Conservation (phyloP, 225 moss, liverwort and hornwort species). For the Lunularia cruciata region DNA sequence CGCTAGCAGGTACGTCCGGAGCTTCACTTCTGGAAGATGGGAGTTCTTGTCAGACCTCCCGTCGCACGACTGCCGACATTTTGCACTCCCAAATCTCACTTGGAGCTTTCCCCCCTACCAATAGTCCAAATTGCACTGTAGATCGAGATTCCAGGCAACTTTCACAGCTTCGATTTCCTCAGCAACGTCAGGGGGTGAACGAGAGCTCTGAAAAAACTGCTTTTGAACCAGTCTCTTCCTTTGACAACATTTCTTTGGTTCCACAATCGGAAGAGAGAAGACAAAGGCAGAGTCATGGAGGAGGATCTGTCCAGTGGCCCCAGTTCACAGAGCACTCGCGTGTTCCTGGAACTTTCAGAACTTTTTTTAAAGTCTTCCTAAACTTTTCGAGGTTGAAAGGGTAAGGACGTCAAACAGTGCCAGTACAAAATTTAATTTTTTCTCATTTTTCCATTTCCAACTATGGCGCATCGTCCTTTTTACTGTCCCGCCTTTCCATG, state of each 20-base stretch:
- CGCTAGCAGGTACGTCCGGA: constrained; percentile 6
- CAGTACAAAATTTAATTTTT: too few species aligned
- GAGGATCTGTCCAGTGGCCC: constrained; percentile 32
- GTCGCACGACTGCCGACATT: not conserved
- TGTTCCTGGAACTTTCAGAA: constrained; percentile 27
- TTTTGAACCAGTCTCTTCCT: constrained; percentile 19
- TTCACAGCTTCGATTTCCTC: constrained; percentile 21
- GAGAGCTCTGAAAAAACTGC: constrained; percentile 18
- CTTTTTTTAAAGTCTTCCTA: constrained; percentile 20
- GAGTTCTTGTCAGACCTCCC: not conserved
- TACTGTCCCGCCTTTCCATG: not conserved
- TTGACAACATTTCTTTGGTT: constrained; percentile 7
- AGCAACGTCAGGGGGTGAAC: constrained; percentile 19
- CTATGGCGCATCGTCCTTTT: not conserved
- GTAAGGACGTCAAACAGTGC: not conserved
- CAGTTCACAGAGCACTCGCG: constrained; percentile 20
- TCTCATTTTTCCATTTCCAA: not conserved
- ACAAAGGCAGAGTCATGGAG: constrained; percentile 17
- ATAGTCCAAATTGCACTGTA: constrained; percentile 25
- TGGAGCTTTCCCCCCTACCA: constrained; percentile 23
- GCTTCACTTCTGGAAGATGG: not conserved
- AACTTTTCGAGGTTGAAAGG: constrained; percentile 17
- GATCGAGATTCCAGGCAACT: constrained; percentile 25
- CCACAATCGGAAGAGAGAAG: constrained; percentile 16
- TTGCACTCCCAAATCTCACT: not conserved